Conservation (phyloP, 2,329 filamentous ascomycete species). For the Aureobasidium musti region DNA sequence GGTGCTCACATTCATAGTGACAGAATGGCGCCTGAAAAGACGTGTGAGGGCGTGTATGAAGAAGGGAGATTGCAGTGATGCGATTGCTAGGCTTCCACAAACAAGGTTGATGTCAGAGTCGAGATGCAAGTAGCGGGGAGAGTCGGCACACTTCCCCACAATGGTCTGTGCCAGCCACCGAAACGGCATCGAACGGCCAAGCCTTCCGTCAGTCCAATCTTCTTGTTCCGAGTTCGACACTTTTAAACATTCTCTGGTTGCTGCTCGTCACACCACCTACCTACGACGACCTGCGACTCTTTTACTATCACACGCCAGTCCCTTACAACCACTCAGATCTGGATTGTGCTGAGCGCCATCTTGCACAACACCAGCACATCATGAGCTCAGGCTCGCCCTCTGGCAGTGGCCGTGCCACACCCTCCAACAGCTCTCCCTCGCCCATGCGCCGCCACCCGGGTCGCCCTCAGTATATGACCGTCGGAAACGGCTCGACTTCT, state of each 20-base stretch:
- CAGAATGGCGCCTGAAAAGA: too few species aligned
- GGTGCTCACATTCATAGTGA: slow-evolving; percentile 19
- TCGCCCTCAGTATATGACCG: slow-evolving; percentile 77
- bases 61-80: background rate
- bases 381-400: slow-evolving; percentile 42
- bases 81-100: background rate
- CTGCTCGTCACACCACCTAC: background rate
- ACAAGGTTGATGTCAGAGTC: slow-evolving; percentile 20
- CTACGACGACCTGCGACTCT: slow-evolving; percentile 10
- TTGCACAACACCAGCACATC: slow-evolving; percentile 28
- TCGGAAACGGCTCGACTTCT: slow-evolving; percentile 78
- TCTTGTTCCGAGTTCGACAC: too few species aligned
- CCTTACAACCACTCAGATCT: background rate
- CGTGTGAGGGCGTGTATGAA: background rate
- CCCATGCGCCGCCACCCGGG: slow-evolving; percentile 36
- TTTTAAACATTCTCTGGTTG: background rate
- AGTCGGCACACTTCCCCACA: too few species aligned
- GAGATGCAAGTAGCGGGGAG: background rate
- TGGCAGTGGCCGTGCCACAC: slow-evolving; percentile 36
- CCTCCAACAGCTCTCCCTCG: slow-evolving; percentile 34
- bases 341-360: slow-evolving; percentile 22
- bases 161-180: background rate
- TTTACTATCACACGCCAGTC: background rate
- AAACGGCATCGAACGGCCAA: slow-evolving; percentile 17
- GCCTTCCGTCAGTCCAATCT: slow-evolving; percentile 12